Percentiles rank a stretch among this genome's conserved stretches.
These are phyloP conservation scores for Thymus quinquecostatus DNA, from an alignment of 257 asterid genomes.

Conservation along the genomic window DNA sequence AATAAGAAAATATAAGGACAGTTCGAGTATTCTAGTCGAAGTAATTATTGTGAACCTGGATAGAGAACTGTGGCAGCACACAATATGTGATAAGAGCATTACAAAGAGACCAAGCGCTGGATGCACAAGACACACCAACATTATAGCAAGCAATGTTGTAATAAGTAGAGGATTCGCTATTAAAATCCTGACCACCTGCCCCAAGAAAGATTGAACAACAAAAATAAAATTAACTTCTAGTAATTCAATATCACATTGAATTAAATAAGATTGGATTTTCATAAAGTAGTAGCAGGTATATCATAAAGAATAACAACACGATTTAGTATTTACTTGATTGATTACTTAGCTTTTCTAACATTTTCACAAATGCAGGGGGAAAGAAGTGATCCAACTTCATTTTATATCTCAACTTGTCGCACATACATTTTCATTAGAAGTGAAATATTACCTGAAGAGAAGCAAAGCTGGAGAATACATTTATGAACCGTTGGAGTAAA, in stretches of 20 bases:
- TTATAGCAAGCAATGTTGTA: conserved; percentile 62
- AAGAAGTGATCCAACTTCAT: conserved; percentile 13
- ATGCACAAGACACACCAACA: conserved; percentile 76
- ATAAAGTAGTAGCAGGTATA: conserved; percentile 1
- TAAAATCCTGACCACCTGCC: conserved; percentile 75
- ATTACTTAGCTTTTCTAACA: conserved; percentile 24
- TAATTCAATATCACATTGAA: conserved; percentile 23
- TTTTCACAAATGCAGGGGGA: neutral
- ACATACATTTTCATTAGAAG: conserved; percentile 22
- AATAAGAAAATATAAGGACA: conserved; percentile 9
- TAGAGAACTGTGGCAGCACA: conserved; percentile 74
- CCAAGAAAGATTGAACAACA: conserved; percentile 25
- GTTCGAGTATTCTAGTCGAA: conserved; percentile 24
- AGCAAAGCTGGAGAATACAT: conserved; percentile 40
- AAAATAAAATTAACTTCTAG: conserved; percentile 4
- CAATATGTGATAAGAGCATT: conserved; percentile 70
- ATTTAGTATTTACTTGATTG: neutral
- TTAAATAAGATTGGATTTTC: neutral
- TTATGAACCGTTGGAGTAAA: conserved; percentile 50
- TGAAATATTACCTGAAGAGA: conserved; percentile 65
- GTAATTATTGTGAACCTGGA: conserved; percentile 55
- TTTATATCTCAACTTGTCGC: conserved; percentile 9
- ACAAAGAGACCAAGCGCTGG: conserved; percentile 90
- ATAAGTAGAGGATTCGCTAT: conserved; percentile 59
- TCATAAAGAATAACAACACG: conserved; percentile 3